Conservation (phyloP, 1,284 basidiomycete genomes). For the Phlebopus sp. region DNA sequence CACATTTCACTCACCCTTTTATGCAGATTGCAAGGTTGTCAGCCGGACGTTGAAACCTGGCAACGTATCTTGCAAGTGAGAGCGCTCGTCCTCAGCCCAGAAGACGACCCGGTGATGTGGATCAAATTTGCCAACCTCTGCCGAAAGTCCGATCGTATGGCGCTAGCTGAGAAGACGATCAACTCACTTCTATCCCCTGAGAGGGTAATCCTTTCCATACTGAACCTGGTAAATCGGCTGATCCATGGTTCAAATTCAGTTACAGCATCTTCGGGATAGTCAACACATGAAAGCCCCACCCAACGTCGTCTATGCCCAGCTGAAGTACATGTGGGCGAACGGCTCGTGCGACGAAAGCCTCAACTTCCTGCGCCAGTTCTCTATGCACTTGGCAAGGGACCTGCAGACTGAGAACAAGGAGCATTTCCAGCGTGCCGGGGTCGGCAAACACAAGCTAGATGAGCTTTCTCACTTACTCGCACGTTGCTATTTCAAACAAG, state of each 20-base stretch:
- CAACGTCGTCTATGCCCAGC: slow-evolving; percentile 94
- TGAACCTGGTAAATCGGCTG: slow-evolving; percentile 4
- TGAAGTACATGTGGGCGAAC: slow-evolving; percentile 96
- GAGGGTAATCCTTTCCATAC: slow-evolving; percentile 39
- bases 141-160: slow-evolving; percentile 82
- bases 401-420: slow-evolving; percentile 58
- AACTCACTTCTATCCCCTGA: slow-evolving; percentile 82
- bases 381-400: slow-evolving; percentile 73
- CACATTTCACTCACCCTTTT: slow-evolving; percentile 7
- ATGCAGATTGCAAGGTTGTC: slow-evolving; percentile 90
- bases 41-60: slow-evolving; percentile 99
- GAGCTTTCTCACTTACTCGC: slow-evolving; percentile 90
- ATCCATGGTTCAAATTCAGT: slow-evolving; percentile 19
- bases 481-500: slow-evolving; percentile 95
- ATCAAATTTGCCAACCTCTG: slow-evolving; percentile 91
- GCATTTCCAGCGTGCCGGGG: slow-evolving; percentile 43
- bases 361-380: slow-evolving; percentile 86
- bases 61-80: slow-evolving; percentile 96
- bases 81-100: slow-evolving; percentile 89
- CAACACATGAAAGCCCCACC: slow-evolving; percentile 83
- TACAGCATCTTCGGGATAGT: slow-evolving; percentile 41
- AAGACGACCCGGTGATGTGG: slow-evolving; percentile 97
- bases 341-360: slow-evolving; percentile 80
- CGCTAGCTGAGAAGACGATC: slow-evolving; percentile 95
- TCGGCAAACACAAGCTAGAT: slow-evolving; percentile 62